Base-by-base conservation (phyloP, 805 yeast genomes). In the Barnettozyma salicaria region DNA sequence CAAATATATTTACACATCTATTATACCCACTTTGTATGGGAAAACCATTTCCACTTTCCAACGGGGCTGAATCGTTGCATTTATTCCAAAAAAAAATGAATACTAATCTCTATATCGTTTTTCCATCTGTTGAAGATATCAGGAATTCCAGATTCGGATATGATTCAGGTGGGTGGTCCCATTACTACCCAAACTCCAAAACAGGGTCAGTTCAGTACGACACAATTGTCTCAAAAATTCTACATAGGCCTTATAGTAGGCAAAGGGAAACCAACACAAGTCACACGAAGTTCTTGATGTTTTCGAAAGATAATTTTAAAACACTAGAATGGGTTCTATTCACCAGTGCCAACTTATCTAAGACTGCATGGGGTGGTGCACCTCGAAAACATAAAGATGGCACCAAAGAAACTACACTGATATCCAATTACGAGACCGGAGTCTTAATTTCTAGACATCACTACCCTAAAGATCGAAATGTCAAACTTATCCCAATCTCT, bases 331-430 rank as follows among this genome's bases (percentile, higher is more conserved):
- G 95, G 94, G 69, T 78, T 14, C 55, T 82, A 6, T 64, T 82
- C 52, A 82, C 92, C 0, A 79, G 88, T 32, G 82, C 86, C 22
- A 86, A 86, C 51, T 50, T 84, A 27, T 79, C 89, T 22, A 74
- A 74, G 37, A 81, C 76, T 42, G 95, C 95, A 1, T 86, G 95
- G 95, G 95, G 95, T 0, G 59, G 53, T 5, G 63, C 12, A 47
- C 53, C 27, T 37, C 57, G 12, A 8, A 36, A 36, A 21, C 14
- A 9, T 7, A 19, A 33, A 19, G 37, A 31, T 30, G 49, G 56
- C 11, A 35, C 58, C 49, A 42, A 48, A 45, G 5, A 32, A 43
- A 11, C 63, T 67, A 4, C 9, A n/a, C 10, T 1, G 49, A 55
- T 9, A 37, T 59, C 49, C 43, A 53, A 74, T 65, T 78, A 63